These are phyloP conservation scores for Staphylotrichum longicolle DNA, from an alignment of 495 filamentous ascomycete genomes.

Conservation along the genomic window DNA sequence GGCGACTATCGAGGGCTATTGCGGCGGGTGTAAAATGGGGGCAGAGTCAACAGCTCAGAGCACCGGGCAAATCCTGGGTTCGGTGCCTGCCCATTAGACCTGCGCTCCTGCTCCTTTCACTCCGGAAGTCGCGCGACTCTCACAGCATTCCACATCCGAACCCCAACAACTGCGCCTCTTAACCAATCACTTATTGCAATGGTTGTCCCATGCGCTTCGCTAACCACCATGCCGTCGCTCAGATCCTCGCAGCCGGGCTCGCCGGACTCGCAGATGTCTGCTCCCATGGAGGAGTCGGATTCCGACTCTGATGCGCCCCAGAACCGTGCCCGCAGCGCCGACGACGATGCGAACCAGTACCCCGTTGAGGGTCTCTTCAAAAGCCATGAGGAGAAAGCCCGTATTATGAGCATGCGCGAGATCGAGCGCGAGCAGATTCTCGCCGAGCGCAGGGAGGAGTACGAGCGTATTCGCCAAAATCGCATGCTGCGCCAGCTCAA, in stretches of 20 bases:
- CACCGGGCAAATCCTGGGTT: not conserved
- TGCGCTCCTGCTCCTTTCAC: not conserved
- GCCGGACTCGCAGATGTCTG: conserved; percentile 73
- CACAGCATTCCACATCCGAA: not conserved
- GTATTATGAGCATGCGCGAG: conserved; percentile 84
- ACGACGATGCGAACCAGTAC: conserved; percentile 67
- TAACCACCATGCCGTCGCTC: conserved; percentile 18
- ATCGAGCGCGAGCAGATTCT: conserved; percentile 86
- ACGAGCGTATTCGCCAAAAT: conserved; percentile 77
- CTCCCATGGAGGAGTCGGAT: conserved; percentile 86
- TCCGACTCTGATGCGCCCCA: conserved; percentile 64
- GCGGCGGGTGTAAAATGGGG: not conserved
- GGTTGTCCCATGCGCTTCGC: conserved; percentile 11
- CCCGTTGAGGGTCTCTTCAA: conserved; percentile 87
- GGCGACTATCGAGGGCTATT: not conserved
- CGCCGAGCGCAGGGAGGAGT: conserved; percentile 79
- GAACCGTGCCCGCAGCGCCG: conserved; percentile 50
- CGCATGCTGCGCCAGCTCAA: conserved; percentile 78
- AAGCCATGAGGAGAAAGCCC: conserved; percentile 71
- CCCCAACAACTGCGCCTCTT: not conserved
- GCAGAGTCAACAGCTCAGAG: not conserved
- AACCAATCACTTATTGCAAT: not conserved
- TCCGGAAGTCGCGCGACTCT: not conserved
- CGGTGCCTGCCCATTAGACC: conserved; percentile 2
- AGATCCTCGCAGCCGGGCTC: conserved; percentile 65